Evolutionary conservation across 2,329 filamentous ascomycete species (phyloP), one percentile per base, ranked within the genome.

Genomic region (Rhinocladiella similis): DNA sequence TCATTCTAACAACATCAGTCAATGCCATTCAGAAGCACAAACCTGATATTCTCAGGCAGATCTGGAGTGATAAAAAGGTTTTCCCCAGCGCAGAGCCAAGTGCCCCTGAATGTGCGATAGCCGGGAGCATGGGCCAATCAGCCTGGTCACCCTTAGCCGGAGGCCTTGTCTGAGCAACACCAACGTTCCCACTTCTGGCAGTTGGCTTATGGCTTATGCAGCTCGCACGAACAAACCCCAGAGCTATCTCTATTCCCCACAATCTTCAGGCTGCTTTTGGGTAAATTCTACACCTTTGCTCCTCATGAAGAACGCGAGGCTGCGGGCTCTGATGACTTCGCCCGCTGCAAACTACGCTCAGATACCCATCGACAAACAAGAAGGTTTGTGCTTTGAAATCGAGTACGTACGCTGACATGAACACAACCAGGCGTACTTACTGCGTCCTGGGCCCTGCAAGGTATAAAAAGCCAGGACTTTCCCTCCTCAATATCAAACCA

Each of bases 201-300:
- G 10, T 12, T 45, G 42, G 42, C 42, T 46, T 46, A 46, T 46
- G 43, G 43, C 43, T 46, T 46, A 46, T 46, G 43, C 43, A 25
- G 22, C 22, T 16, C 10, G 43, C 38, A 41, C 16, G 14, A 41
- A 41, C 38, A 41, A 19, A 16, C 12, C 38, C n/a, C 14, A 19
- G 4, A 7, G n/a, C 29, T 16, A 25, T 20, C 10, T 10, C 13
- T 22, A 14, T n/a, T 46, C 43, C 22, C 22, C 43, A 46, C 14
- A 25, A 46, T 13, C n/a, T 27, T 5, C 43, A 27, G 43, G 43
- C 18, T 46, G 2, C 3, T 13, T n/a, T 7, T 16, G 5, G 25
- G 29, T 29, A 46, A 14, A 29, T 46, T 12, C 25, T n/a, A 10
- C 13, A 16, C n/a, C 25, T 27, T 25, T 3, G 25, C 13, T 14